A percentile compares a stretch with the other conserved stretches of the same genome.
Conservation (phyloP, 2,329 filamentous ascomycete genomes). For the Sporothrix brasiliensis region DNA sequence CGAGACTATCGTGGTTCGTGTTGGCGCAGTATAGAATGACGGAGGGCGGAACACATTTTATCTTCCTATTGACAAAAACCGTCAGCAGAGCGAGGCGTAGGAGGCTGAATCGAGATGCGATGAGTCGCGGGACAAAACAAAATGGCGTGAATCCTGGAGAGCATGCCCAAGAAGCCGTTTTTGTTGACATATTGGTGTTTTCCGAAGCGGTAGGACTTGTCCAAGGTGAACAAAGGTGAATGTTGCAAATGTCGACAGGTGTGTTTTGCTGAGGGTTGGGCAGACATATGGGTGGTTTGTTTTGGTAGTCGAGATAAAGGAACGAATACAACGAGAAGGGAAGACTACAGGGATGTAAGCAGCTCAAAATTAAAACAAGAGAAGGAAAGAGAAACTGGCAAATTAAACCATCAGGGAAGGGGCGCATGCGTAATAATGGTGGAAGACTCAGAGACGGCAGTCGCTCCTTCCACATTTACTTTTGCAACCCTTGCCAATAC, state of each 20-base stretch:
- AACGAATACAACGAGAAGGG: no score
- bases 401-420: background rate
- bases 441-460: background rate
- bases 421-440: background rate
- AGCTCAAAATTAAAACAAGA: background rate
- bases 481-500: background rate
- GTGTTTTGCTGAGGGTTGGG: background rate
- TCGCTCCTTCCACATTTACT: conserved; percentile 3
- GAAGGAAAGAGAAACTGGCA: background rate
- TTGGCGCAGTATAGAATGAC: background rate
- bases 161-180: background rate
- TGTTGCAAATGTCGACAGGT: background rate
- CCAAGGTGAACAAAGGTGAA: background rate
- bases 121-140: background rate
- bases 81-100: background rate
- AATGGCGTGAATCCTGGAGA: background rate
- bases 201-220: background rate
- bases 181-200: background rate
- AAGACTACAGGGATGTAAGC: background rate
- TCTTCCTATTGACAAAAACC: background rate
- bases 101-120: background rate
- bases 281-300: background rate
- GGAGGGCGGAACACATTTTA: background rate
- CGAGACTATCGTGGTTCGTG: no score
- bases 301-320: background rate